Evolutionary conservation across 2,329 filamentous ascomycete species (phyloP).

Genomic region (Raffaelea albimanens): DNA sequence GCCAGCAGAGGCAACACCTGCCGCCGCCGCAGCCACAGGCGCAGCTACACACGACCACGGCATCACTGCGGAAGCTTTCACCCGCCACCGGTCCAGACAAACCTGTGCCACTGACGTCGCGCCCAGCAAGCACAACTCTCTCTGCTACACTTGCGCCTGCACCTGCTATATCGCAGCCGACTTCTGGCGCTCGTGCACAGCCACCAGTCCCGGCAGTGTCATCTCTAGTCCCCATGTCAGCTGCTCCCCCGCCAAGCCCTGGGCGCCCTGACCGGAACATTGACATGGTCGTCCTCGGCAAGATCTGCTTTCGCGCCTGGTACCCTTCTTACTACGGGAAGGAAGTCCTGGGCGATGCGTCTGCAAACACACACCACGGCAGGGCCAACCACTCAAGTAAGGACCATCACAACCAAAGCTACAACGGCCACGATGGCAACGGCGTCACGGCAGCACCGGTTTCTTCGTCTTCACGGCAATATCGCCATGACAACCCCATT

Average conservation of each 20-base stretch:
- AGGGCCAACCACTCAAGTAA: neutral
- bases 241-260: conserved; percentile 21
- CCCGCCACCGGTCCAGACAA: too few relatives aligned
- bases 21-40: too few relatives aligned
- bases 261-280: conserved; percentile 61
- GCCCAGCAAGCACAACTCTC: too few relatives aligned
- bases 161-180: conserved; percentile 29
- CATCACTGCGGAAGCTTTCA: too few relatives aligned
- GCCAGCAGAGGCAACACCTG: too few relatives aligned
- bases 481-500: conserved; percentile 28
- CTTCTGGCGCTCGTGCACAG: too few relatives aligned
- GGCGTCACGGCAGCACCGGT: conserved; percentile 15
- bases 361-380: conserved; percentile 17
- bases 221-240: neutral
- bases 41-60: too few relatives aligned
- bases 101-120: too few relatives aligned
- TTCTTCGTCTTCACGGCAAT: conserved; percentile 16
- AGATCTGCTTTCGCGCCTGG: conserved; percentile 80
- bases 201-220: conserved; percentile 5
- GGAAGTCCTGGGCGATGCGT: conserved; percentile 49
- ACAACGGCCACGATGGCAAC: conserved; percentile 11
- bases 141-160: neutral
- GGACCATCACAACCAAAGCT: conserved; percentile 14
- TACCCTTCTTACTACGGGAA: conserved; percentile 85
- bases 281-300: conserved; percentile 75